These are phyloP conservation scores for Solanum pimpinellifolium DNA, from an alignment of 257 asterid species.

Conservation along the genomic window DNA sequence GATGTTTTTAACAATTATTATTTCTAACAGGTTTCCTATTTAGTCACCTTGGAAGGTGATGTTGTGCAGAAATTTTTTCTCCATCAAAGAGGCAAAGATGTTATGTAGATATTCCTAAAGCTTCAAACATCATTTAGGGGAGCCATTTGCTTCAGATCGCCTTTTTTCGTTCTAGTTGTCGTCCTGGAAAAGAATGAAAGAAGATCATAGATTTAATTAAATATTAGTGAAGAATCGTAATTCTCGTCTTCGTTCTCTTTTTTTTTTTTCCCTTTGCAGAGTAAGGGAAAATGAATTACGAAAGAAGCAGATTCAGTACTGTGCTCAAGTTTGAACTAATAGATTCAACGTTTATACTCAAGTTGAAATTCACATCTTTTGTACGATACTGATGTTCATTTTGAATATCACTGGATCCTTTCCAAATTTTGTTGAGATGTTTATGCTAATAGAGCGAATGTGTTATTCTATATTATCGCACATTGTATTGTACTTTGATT, in stretches of 20 bases:
- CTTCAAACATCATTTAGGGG: neutral
- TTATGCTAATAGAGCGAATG: neutral
- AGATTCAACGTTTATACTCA: neutral
- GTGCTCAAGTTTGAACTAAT: neutral
- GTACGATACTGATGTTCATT: neutral
- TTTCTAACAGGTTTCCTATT: constrained; percentile 28
- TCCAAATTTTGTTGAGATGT: neutral
- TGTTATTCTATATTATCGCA: neutral
- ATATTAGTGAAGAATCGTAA: neutral
- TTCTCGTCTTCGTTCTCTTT: neutral
- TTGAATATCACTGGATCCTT: neutral
- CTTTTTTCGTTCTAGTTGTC: neutral
- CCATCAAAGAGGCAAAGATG: constrained; percentile 44
- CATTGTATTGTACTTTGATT: too few species aligned
- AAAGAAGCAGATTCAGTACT: neutral
- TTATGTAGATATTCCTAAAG: constrained; percentile 12
- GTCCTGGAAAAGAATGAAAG: neutral
- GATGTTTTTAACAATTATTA: neutral
- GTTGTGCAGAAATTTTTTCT: constrained; percentile 22
- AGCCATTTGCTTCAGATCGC: neutral
- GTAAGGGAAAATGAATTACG: neutral
- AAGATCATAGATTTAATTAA: neutral
- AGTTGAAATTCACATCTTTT: neutral
- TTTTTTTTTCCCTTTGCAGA: neutral
- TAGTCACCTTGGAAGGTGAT: constrained; percentile 39